Evolutionary conservation across 768 basidiomycete species (phyloP).

Genomic region (Baorangia bicolor): DNA sequence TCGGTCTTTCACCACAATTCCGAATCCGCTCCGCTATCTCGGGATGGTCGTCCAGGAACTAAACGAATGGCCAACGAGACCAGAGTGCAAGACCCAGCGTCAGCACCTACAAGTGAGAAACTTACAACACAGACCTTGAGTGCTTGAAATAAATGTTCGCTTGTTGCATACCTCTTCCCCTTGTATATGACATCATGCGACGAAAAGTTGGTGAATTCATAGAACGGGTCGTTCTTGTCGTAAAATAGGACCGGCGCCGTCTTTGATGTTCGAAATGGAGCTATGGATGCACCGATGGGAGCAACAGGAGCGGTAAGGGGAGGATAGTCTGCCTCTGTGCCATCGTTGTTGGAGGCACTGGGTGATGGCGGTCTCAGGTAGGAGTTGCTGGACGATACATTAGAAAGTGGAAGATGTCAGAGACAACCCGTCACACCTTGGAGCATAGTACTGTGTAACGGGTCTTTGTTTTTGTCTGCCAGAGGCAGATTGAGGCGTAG

Average conservation of each 20-base stretch:
- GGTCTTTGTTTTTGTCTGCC: constrained; percentile 21
- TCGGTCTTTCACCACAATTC: constrained; percentile 59
- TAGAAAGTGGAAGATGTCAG: neutral
- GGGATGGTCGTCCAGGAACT: constrained; percentile 63
- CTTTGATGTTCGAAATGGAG: constrained; percentile 27
- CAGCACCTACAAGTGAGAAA: neutral
- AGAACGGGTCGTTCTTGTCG: constrained; percentile 60
- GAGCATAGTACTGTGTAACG: constrained; percentile 23
- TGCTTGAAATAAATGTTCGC: constrained; percentile 77
- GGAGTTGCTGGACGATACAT: constrained; percentile 9
- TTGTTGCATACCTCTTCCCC: constrained; percentile 67
- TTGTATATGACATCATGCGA: constrained; percentile 60
- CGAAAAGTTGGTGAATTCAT: constrained; percentile 76
- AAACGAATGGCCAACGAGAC: neutral
- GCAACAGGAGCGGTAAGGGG: constrained; percentile 33
- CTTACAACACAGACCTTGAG: constrained; percentile 49
- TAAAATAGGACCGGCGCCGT: constrained; percentile 56
- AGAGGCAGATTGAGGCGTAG: constrained; percentile 22
- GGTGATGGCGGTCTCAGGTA: constrained; percentile 14
- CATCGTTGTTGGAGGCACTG: constrained; percentile 3
- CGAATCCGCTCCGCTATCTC: constrained; percentile 69
- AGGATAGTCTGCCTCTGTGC: constrained; percentile 25
- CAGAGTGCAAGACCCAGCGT: neutral
- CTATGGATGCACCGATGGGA: constrained; percentile 29
- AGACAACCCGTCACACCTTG: constrained; percentile 15